Base-by-base conservation (phyloP, 2,329 filamentous ascomycete genomes). In the Cercospora sp. region DNA sequence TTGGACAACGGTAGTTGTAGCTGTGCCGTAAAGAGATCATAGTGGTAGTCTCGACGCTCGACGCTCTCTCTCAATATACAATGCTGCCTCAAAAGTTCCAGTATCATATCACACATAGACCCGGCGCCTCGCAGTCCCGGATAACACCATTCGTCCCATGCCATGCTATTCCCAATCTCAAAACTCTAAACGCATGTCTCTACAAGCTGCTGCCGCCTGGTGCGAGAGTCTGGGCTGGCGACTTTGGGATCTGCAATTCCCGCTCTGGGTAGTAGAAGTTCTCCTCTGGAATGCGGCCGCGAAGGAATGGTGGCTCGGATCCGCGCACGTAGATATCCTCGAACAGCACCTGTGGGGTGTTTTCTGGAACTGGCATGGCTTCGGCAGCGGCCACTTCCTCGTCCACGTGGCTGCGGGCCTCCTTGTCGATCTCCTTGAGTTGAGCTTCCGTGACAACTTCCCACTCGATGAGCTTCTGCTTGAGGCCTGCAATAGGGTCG, bases 381-480 rank as follows among this genome's bases (percentile, higher is more conserved):
- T 99, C 95, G 64, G 95, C 95, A 77, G 88, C 86, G 70, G 91
- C 91, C 67, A 97, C 94, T 86, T 99, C 94, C 73, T 88, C 90
- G 81, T 95, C 94, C 79, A 99, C 93, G 78, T 89, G 86, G 79
- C 83, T 85, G 79, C 94, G 90, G 18, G 95, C 94, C 78, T 96
- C 89, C 89, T 97, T 98, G 86, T 99, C 95, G 75, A 99, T 89
- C 73, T 82, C 81, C 91, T 99, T 99, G 81, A 99, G 90, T 84
- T 98, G 94, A 48, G 97, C 94, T 86, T 99, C 95, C 69, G 87
- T 89, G 75, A 90, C 90, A 74, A 99, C 91, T 69, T 88, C 88
- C 95, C 95, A 99, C 83, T 99, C 95, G 68, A 99, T 85, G 74
- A 99, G 90, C 87, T 97, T 97, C 86, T 95, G 91, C 90, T 98